Conservation (phyloP, 2,329 filamentous ascomycete species). For the Eutypella sp. region DNA sequence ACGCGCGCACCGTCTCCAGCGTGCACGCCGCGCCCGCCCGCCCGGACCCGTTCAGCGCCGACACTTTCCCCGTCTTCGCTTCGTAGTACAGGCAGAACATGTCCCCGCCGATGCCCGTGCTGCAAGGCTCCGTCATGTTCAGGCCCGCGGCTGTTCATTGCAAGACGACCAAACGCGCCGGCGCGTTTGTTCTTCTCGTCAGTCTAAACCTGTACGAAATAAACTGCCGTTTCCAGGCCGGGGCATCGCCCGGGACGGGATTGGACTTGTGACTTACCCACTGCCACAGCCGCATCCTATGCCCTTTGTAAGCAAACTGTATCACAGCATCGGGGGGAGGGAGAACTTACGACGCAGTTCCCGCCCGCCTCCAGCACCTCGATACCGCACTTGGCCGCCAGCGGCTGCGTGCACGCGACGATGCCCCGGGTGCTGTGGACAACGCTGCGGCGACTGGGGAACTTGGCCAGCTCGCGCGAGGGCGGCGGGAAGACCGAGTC, state of each 20-base stretch:
- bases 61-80: conserved; percentile 73
- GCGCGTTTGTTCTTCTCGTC: no score
- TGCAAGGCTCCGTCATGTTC: conserved; percentile 89
- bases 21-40: conserved; percentile 66
- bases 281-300: conserved; percentile 87
- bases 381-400: conserved; percentile 84
- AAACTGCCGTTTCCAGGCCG: no score
- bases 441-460: conserved; percentile 79
- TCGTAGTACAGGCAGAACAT: conserved; percentile 96
- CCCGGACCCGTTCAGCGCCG: conserved; percentile 90
- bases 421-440: conserved; percentile 93
- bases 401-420: conserved; percentile 81
- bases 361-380: conserved; percentile 81
- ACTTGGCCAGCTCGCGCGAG: conserved; percentile 53
- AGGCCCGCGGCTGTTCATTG: conserved; percentile 77
- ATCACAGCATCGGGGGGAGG: not conserved
- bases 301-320: conserved; percentile 6
- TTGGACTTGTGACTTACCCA: conserved; percentile 52
- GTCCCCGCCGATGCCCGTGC: conserved; percentile 93
- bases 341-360: conserved; percentile 75
- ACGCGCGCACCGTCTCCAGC: conserved; percentile 63
- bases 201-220: no score
- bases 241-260: no score
- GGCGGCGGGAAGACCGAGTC: conserved; percentile 41
- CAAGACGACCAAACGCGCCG: no score